Base-by-base conservation (phyloP, 306 rosid genomes). In the Dryas drummondii region DNA sequence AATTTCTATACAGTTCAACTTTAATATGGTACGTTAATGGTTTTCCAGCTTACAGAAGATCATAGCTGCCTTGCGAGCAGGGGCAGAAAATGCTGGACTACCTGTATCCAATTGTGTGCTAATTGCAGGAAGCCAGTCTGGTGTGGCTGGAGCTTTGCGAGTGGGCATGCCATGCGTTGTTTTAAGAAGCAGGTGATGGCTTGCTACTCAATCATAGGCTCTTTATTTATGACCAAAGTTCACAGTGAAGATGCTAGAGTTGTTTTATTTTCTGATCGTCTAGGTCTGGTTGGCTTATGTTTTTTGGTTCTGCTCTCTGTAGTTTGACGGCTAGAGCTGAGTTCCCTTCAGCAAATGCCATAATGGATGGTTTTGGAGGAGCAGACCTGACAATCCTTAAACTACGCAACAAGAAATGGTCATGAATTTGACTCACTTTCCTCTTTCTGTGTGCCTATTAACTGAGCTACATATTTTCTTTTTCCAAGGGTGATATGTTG, bases 311-410 rank as follows among this genome's bases (percentile, higher is more conserved):
- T 55, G 79, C 66, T 78, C 45, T 53, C 12, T 82, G 70, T 84
- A 91, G 98, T 80, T 83, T 86, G 85, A 94, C 98, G 70, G 89
- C 98, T 58, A 83, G 97, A 80, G 98, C 93, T 0, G 97, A 94
- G 89, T 94, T 94, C 85, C 98, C 97, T 49, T 87, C 83, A 48
- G 97, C 98, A 78, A 76, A 79, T 67, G 93, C 97, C 22, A 55
- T 80, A 76, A 55, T 88, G 87, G 97, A 90, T 80, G 96, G 93
- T 13, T 91, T 90, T 78, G 98, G 98, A 63, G 97, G 90, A 48
- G 92, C 88, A n/a, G 98, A 92, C 77, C 84, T 94, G 62, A 90
- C 94, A 46, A 76, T 91, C 70, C 65, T 89, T 12, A 94, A 82
- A 76, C 82, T 94, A 63, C 84, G 85, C 79, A 78, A 62, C 63